A percentile compares a stretch with the other conserved stretches of the same genome.
Conservation (phyloP, 2,329 filamentous ascomycete genomes). For the Ambrosiella beaveri region DNA sequence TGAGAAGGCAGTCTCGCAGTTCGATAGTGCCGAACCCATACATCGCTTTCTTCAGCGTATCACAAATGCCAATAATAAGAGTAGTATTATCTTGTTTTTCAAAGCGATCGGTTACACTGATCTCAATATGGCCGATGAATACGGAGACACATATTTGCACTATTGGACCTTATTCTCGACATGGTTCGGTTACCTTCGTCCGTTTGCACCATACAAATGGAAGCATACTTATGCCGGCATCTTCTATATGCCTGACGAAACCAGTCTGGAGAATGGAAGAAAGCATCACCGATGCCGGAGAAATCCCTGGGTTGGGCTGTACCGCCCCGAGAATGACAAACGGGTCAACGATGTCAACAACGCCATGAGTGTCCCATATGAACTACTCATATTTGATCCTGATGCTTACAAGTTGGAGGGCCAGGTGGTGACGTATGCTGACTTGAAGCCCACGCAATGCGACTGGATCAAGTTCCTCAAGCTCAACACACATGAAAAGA, state of each 20-base stretch:
- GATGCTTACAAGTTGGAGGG: too few species aligned
- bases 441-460: slow-evolving; percentile 22
- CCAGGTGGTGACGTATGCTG: too few species aligned
- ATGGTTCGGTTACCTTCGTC: slow-evolving; percentile 16
- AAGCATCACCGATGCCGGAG: neutral
- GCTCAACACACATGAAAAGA: slow-evolving; percentile 18
- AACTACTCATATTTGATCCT: too few species aligned
- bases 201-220: neutral
- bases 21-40: neutral
- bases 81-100: neutral
- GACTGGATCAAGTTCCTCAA: slow-evolving; percentile 25
- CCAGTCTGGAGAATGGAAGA: neutral
- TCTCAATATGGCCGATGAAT: neutral
- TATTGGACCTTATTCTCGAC: slow-evolving; percentile 19
- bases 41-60: neutral
- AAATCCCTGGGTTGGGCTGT: slow-evolving; percentile 35
- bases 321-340: slow-evolving; percentile 24
- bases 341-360: too few species aligned
- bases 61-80: neutral
- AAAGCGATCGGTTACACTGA: neutral
- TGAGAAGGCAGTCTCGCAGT: too few species aligned
- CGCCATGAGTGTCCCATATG: too few species aligned
- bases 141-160: slow-evolving; percentile 15
- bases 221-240: slow-evolving; percentile 20
- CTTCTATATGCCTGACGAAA: slow-evolving; percentile 30